Evolutionary conservation across 768 basidiomycete genomes (phyloP), one percentile per base, ranked within the genome.

Genomic region (Macrocybe gigantea): DNA sequence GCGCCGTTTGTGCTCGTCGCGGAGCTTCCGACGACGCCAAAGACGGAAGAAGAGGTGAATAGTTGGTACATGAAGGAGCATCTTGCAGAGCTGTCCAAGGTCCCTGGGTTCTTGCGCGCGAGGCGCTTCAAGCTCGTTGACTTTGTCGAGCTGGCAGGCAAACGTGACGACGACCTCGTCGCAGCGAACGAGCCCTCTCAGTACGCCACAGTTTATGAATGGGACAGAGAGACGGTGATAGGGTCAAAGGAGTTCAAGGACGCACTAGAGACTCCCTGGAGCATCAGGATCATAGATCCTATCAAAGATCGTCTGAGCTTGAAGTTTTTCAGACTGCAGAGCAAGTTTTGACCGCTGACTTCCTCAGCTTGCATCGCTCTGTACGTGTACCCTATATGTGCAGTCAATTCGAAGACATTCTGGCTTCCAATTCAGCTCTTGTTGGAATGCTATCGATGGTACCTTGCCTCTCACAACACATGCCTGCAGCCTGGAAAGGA

Each of bases 391-490:
- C 22, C 22, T 22, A 2, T 22, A 22, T 22, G 22, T 22, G 22
- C 22, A 22, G 22, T 22, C 22, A 22, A 22, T 22, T 22, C 22
- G 22, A 22, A 22, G 22, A 22, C 57, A 68, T 53, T 44, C 67
- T 58, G 31, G 51, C 58, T 37, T 67, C 66, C 2, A 81, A 74
- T 47, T 75, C 71, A 2, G 47, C 56, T 39, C 60, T 56, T 10
- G 50, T 59, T 4, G 81, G 80, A 51, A 80, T 72, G 53, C 79
- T 81, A 47, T 80, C 78, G 54, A 80, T 74, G 2, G 80, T 79
- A 0, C 80, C 80, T 5, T 61, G 60, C 48, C 66, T 73, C 60
- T 82, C 79, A 9, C 80, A 79, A 49, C 78, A 83, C 64, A 82
- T 77, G 2, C 74, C 80, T 6, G 80, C 79, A 11, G 80, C 80